phyloP scores from a whole-genome alignment of 768 basidiomycete species.

The Asterophora parasitica region DNA sequence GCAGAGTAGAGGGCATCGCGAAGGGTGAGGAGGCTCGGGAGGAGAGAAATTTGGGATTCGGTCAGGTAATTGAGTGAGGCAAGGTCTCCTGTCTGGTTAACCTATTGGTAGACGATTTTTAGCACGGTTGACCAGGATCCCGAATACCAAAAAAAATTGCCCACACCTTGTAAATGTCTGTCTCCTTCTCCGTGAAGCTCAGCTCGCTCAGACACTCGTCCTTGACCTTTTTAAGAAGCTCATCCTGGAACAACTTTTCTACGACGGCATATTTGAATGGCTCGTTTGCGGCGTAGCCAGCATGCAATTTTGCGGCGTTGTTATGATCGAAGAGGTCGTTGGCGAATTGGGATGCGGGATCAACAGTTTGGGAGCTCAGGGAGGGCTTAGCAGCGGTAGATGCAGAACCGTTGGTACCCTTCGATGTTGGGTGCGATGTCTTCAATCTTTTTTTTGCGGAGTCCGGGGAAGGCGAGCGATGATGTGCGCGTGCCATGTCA shows the following conservation, averaged over 20 bases:
- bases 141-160: conserved; percentile 3
- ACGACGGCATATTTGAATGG: conserved; percentile 86
- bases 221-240: conserved; percentile 73
- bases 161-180: conserved; percentile 92
- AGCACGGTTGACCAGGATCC: conserved; percentile 4
- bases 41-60: conserved; percentile 66
- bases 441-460: conserved; percentile 25
- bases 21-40: conserved; percentile 76
- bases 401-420: conserved; percentile 6
- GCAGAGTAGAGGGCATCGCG: conserved; percentile 89
- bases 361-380: conserved; percentile 10
- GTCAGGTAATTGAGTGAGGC: conserved; percentile 88
- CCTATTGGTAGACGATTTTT: conserved; percentile 39
- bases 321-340: conserved; percentile 52
- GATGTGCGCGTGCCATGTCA: conserved; percentile 26
- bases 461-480: conserved; percentile 24
- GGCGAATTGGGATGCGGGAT: conserved; percentile 41
- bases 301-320: conserved; percentile 50
- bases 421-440: conserved; percentile 21
- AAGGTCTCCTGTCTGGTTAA: conserved; percentile 96
- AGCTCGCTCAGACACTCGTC: conserved; percentile 79
- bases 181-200: conserved; percentile 90
- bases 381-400: conserved; percentile 1
- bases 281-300: conserved; percentile 48
- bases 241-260: conserved; percentile 78